A percentile compares a stretch with the other conserved stretches of the same genome.
phyloP scores from a whole-genome alignment of 306 rosid genomes.

The Malus sylvestris region DNA sequence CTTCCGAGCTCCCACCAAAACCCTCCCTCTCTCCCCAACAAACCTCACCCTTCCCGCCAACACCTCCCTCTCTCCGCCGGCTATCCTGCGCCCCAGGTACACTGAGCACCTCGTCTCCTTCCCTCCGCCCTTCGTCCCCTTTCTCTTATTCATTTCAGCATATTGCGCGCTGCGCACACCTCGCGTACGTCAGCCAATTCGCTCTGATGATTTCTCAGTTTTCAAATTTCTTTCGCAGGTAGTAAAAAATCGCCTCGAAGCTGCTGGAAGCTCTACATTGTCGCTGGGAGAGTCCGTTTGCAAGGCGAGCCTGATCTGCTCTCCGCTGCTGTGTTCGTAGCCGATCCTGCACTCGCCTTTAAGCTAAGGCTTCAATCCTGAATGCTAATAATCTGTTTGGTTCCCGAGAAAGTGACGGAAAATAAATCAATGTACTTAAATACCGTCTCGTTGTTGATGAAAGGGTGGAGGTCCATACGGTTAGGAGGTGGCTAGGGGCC shows the following conservation, averaged over 20 bases:
- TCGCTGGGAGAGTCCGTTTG: conserved; percentile 41
- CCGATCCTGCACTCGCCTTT: conserved; percentile 74
- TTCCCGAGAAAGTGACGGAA: conserved; percentile 4
- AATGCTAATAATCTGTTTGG: background rate
- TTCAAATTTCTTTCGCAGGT: background rate
- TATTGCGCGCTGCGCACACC: background rate
- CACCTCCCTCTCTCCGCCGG: conserved; percentile 6
- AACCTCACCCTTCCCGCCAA: conserved; percentile 1
- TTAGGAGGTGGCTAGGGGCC: conserved; percentile 82
- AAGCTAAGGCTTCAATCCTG: conserved; percentile 10
- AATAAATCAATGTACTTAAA: background rate
- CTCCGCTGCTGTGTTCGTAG: conserved; percentile 65
- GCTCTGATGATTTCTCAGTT: background rate
- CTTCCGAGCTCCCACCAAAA: conserved; percentile 34
- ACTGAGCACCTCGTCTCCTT: background rate
- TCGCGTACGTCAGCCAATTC: background rate
- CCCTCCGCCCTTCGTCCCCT: background rate
- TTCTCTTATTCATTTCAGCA: background rate
- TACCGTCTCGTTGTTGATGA: background rate
- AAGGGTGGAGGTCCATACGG: conserved; percentile 98
- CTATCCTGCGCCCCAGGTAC: conserved; percentile 19
- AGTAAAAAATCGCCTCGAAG: conserved; percentile 24
- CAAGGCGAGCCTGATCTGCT: conserved; percentile 48
- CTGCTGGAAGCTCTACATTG: conserved; percentile 24
- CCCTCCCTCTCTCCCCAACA: background rate